Conservation (phyloP, 2,329 filamentous ascomycete genomes). For the Capronia coronata region DNA sequence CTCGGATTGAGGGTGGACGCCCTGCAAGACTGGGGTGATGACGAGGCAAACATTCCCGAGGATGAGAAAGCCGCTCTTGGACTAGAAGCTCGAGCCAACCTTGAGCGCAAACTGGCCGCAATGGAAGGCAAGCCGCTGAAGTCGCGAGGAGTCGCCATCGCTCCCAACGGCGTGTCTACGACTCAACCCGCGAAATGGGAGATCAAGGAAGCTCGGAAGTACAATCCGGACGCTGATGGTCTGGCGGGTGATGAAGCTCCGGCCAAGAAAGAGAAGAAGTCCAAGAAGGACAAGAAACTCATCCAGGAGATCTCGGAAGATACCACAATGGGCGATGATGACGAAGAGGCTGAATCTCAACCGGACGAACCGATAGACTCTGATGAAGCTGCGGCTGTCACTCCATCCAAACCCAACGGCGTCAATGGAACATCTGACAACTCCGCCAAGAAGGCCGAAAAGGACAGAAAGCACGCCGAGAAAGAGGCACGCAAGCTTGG, state of each 20-base stretch:
- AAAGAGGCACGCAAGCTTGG: constrained; percentile 27
- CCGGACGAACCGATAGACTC: constrained; percentile 41
- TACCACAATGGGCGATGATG: constrained; percentile 37
- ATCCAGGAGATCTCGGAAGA: constrained; percentile 38
- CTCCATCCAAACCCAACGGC: constrained; percentile 27
- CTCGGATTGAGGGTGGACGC: constrained; percentile 91
- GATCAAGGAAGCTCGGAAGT: constrained; percentile 86
- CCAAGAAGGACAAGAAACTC: constrained; percentile 42
- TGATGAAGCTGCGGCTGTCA: constrained; percentile 31
- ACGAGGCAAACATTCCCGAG: constrained; percentile 60
- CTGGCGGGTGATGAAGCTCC: constrained; percentile 62
- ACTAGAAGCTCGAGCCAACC: constrained; percentile 48
- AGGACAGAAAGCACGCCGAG: constrained; percentile 37
- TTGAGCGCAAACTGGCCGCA: constrained; percentile 44
- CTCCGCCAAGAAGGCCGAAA: constrained; percentile 32
- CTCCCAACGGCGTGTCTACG: constrained; percentile 61
- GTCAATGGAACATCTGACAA: constrained; percentile 23
- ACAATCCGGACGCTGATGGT: constrained; percentile 91
- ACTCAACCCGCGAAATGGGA: constrained; percentile 68
- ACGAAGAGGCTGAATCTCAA: constrained; percentile 39
- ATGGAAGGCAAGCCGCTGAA: constrained; percentile 88
- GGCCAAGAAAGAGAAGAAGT: constrained; percentile 35
- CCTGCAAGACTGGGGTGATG: constrained; percentile 67
- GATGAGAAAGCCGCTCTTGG: constrained; percentile 83
- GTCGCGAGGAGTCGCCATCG: constrained; percentile 67